Conservation (phyloP, 1,139 yeast species). For the Magnusiomyces suaveolens region DNA sequence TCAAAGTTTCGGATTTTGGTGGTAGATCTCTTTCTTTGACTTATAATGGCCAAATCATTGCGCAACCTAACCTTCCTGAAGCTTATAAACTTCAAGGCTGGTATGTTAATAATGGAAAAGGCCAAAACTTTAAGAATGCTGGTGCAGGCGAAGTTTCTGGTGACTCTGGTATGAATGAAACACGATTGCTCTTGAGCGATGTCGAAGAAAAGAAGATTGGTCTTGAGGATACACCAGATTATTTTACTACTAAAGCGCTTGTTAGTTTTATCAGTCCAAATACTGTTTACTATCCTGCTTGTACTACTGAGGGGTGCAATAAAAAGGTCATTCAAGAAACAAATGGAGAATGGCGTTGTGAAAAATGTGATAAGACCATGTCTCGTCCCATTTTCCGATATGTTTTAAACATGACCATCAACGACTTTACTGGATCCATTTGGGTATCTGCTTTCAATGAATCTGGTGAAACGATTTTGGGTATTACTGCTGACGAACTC, state of each 20-base stretch:
- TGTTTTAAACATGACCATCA: constrained; percentile 58
- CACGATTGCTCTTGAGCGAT: constrained; percentile 39
- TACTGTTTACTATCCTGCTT: constrained; percentile 85
- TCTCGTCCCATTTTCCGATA: constrained; percentile 69
- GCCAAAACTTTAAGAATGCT: constrained; percentile 53
- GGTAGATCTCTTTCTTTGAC: constrained; percentile 80
- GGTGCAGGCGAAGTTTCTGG: constrained; percentile 31
- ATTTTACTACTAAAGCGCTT: constrained; percentile 63
- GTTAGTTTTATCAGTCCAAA: constrained; percentile 48
- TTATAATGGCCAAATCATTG: constrained; percentile 61
- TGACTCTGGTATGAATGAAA: constrained; percentile 27
- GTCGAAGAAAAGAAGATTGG: constrained; percentile 68
- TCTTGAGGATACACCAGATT: constrained; percentile 58
- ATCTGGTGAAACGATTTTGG: constrained; percentile 61
- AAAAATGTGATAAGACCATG: constrained; percentile 67
- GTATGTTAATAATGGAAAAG: constrained; percentile 75
- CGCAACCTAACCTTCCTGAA: constrained; percentile 83
- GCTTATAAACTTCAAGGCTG: constrained; percentile 87
- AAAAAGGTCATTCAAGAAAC: constrained; percentile 69
- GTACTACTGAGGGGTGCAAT: constrained; percentile 61
- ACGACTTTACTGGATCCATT: constrained; percentile 72
- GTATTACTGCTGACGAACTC: constrained; percentile 60
- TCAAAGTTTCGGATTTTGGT: constrained; percentile 78
- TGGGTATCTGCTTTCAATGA: constrained; percentile 88
- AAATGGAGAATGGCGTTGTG: constrained; percentile 79